Evolutionary conservation across 148 eudicot species (phyloP), one percentile per base, ranked within the genome.

Genomic region (Rhododendron griersonianum): DNA sequence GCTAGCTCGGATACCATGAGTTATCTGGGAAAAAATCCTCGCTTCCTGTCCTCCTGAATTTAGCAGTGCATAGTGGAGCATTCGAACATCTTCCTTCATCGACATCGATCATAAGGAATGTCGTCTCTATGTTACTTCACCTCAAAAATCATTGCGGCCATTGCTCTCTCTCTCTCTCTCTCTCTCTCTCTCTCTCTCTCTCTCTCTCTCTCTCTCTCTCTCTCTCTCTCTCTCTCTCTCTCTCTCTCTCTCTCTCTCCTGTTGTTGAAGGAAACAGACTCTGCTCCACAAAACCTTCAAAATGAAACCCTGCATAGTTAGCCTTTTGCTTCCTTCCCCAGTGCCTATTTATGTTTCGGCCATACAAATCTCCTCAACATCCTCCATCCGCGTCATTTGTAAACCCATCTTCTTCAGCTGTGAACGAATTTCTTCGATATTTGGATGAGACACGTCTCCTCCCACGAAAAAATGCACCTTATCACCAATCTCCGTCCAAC

Each of bases 401-500:
- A 65, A 82, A 85, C 86, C 84, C n/a, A 91, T 87, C 23, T 73
- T 79, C 85, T 84, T 84, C 18, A 91, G 85, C 71, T 63, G 78
- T 63, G 35, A 78, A 76, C 65, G 83, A 21, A 91, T 91, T 77
- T 91, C 85, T 33, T 74, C 85, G 37, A 86, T 87, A 75, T 86
- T 76, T 78, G 82, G 82, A 83, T 85, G 89, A 84, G 89, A 86
- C 16, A 84, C 87, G 57, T 81, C 89, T 7, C 91, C 87, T 78
- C 91, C 90, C 80, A 82, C 63, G 41, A 90, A 90, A 86, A 18
- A 57, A 80, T 88, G 89, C 74, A 88, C 83, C 79, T 85, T 48
- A 85, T 86, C 78, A n/a, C 81, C 90, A 69, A 88, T 18, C 37
- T 90, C 86, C 86, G n/a, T 86, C 91, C 91, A 88, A 87, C 91